Percentiles rank a stretch among this genome's conserved stretches.
These are phyloP conservation scores for Yarrowia galli DNA, from an alignment of 1,139 yeast genomes.

Conservation along the genomic window DNA sequence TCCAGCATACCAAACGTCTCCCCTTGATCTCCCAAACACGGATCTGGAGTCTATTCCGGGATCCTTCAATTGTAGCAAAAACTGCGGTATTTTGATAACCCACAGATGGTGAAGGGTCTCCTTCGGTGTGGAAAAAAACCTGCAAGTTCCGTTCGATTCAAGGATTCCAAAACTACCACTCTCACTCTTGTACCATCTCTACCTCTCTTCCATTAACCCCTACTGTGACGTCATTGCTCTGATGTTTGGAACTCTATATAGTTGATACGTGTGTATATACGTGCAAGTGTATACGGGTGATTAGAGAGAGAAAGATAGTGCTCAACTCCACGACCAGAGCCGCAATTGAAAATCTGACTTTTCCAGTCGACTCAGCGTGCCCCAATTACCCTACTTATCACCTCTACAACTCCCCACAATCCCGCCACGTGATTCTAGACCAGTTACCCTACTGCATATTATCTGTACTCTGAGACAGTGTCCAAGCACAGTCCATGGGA, in stretches of 20 bases:
- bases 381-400: background rate
- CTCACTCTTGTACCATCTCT: no score
- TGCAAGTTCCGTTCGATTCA: no score
- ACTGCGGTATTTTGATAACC: background rate
- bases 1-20: constrained; percentile 1
- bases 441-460: constrained; percentile 10
- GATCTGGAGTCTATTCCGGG: background rate
- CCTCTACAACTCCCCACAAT: background rate
- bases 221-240: background rate
- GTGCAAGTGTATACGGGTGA: no score
- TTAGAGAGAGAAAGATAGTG: background rate
- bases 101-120: no score
- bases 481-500: no score
- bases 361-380: background rate
- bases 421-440: background rate
- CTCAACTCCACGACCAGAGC: background rate
- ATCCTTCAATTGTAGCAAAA: background rate
- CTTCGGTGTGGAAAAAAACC: no score
- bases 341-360: background rate
- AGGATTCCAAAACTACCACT: no score
- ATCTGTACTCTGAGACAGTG: background rate
- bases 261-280: constrained; percentile 12
- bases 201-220: no score
- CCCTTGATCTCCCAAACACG: background rate
- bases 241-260: constrained; percentile 1